Percentiles rank a stretch among this genome's conserved stretches.
phyloP scores from a whole-genome alignment of 2,329 filamentous ascomycete genomes.

The Niveomyces coronatus region DNA sequence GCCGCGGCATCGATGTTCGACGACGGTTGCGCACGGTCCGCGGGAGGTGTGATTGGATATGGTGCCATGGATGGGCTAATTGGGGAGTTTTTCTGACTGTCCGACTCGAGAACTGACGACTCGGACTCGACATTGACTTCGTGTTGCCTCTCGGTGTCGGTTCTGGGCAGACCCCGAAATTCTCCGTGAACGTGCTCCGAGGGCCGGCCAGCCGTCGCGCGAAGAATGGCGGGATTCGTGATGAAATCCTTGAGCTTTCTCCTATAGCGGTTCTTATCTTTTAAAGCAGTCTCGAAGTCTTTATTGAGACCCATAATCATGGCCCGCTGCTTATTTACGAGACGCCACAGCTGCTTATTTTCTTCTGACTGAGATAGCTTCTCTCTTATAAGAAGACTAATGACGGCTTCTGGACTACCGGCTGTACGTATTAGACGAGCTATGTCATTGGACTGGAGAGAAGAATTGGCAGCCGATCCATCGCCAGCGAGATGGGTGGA shows the following conservation, averaged over 20 bases:
- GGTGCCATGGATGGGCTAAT: slow-evolving; percentile 49
- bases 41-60: slow-evolving; percentile 55
- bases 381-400: slow-evolving; percentile 81
- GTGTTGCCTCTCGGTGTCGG: slow-evolving; percentile 16
- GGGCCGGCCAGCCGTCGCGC: slow-evolving; percentile 16
- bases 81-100: slow-evolving; percentile 45
- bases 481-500: slow-evolving; percentile 48
- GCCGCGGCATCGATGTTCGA: slow-evolving; percentile 32
- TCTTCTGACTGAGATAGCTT: slow-evolving; percentile 83
- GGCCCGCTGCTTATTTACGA: slow-evolving; percentile 91
- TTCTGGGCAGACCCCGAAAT: slow-evolving; percentile 12
- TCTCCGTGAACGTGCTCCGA: slow-evolving; percentile 8
- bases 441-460: slow-evolving; percentile 52
- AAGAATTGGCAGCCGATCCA: slow-evolving; percentile 38
- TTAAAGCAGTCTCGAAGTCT: slow-evolving; percentile 79
- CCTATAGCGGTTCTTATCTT: slow-evolving; percentile 90
- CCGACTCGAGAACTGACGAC: slow-evolving; percentile 41
- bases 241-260: slow-evolving; percentile 76
- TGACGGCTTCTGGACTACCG: slow-evolving; percentile 80
- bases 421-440: slow-evolving; percentile 70
- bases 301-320: slow-evolving; percentile 93
- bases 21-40: slow-evolving; percentile 33
- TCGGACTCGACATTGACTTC: slow-evolving; percentile 22
- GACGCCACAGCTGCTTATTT: slow-evolving; percentile 85
- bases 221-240: slow-evolving; percentile 26